These are phyloP conservation scores for Phytophthora chlamydospora DNA, from an alignment of 352 stramenopile species.

Conservation along the genomic window DNA sequence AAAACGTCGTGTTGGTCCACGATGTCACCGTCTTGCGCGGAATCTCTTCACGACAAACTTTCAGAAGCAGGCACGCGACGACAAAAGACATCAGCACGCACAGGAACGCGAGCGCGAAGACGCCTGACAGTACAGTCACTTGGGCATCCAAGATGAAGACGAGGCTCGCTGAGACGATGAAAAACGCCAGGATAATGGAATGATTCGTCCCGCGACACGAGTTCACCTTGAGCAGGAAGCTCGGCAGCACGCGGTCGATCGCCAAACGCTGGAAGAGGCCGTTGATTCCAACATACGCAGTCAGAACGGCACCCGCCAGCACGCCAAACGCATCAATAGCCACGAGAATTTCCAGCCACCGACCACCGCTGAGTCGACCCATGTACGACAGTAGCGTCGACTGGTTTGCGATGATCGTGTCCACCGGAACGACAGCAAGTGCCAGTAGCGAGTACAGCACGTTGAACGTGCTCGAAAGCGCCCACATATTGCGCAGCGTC, in stretches of 20 bases:
- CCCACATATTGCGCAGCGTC: slow-evolving; percentile 84
- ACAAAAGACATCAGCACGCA: slow-evolving; percentile 85
- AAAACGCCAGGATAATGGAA: slow-evolving; percentile 86
- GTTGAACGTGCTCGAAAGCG: slow-evolving; percentile 85
- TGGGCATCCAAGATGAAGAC: slow-evolving; percentile 82
- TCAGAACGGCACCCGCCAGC: slow-evolving; percentile 84
- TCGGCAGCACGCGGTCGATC: slow-evolving; percentile 74
- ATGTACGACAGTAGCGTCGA: slow-evolving; percentile 73
- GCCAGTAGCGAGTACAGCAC: slow-evolving; percentile 61
- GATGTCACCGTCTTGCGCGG: slow-evolving; percentile 69
- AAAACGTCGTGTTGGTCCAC: slow-evolving; percentile 67
- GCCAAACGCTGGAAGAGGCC: slow-evolving; percentile 81
- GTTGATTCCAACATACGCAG: slow-evolving; percentile 83
- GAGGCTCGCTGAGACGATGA: slow-evolving; percentile 69
- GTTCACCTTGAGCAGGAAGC: slow-evolving; percentile 64
- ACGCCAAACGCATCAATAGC: slow-evolving; percentile 91
- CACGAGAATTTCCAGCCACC: slow-evolving; percentile 50
- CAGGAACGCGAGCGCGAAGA: slow-evolving; percentile 91
- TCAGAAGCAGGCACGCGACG: slow-evolving; percentile 85
- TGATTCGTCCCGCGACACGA: slow-evolving; percentile 77
- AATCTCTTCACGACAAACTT: slow-evolving; percentile 81
- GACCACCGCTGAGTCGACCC: slow-evolving; percentile 49
- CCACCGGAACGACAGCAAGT: slow-evolving; percentile 78
- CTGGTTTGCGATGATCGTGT: slow-evolving; percentile 67
- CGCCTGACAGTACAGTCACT: slow-evolving; percentile 75